These are phyloP conservation scores for Exophiala mesophila DNA, from an alignment of 2,329 filamentous ascomycete genomes.

Conservation along the genomic window DNA sequence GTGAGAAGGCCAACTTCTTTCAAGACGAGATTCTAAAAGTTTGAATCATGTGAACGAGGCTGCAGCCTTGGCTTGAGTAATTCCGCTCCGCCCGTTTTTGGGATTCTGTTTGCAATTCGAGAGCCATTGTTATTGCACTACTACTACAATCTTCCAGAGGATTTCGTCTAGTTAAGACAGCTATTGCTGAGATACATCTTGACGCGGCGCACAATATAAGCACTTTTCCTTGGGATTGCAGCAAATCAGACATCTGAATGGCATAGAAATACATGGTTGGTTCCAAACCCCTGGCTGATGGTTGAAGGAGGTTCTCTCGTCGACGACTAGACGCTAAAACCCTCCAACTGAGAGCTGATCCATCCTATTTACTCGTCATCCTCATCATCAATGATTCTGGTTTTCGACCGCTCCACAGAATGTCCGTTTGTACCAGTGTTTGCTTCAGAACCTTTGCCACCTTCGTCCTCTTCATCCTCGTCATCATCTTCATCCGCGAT, in stretches of 20 bases:
- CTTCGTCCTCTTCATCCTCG: slow-evolving; percentile 26
- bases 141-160: too few species aligned
- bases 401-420: background rate
- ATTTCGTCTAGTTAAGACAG: too few species aligned
- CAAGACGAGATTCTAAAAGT: slow-evolving; percentile 4
- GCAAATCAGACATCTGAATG: too few species aligned
- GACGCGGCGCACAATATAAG: too few species aligned
- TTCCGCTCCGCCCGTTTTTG: background rate
- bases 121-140: too few species aligned
- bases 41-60: slow-evolving; percentile 2
- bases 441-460: slow-evolving; percentile 6
- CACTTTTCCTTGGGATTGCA: too few species aligned
- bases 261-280: too few species aligned
- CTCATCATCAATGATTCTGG: slow-evolving; percentile 24
- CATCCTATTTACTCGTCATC: slow-evolving; percentile 28
- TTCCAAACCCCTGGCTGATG: too few species aligned
- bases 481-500: slow-evolving; percentile 29
- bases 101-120: background rate
- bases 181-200: too few species aligned
- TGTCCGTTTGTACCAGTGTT: slow-evolving; percentile 11
- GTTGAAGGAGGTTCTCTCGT: too few species aligned
- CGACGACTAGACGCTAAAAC: too few species aligned
- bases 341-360: too few species aligned
- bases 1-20: background rate
- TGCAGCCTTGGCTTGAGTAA: background rate